Evolutionary conservation across 2,329 filamentous ascomycete genomes (phyloP), one percentile per base, ranked within the genome.

Genomic region (Neofusicoccum sp.): DNA sequence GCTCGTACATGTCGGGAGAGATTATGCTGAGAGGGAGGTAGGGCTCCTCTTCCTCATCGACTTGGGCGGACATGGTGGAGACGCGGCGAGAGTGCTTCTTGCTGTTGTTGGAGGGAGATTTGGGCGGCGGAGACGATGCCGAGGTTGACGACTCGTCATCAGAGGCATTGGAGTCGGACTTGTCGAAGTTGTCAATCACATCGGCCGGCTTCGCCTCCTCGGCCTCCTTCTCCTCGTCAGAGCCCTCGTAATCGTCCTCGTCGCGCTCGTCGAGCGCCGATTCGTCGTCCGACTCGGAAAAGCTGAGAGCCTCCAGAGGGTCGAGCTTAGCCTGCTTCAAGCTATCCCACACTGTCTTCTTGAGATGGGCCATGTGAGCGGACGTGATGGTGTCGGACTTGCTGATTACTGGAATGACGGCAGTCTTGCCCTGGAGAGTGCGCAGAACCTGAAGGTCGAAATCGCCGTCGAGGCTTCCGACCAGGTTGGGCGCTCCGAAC

Each of bases 341-440:
- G 67, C 89, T 93, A 58, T 91, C 86, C 86, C 90, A 96, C 34
- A 99, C 93, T 11, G 89, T 88, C 76, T 89, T 91, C 81, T 97
- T 97, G 66, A 99, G 84, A 68, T 91, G 88, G 47, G 85, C 82
- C 95, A 98, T 98, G 76, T 99, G 95, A 58, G 90, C 89, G 0
- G 89, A 88, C n/a, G 95, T 98, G 68, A 98, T 89, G 12, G 93
- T 97, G 73, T 99, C 95, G 40, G 95, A 93, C 78, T 99, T 99
- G 72, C 92, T 90, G 70, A 99, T 93, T 62, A 99, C 88, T 0
- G 95, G 95, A 48, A 99, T 91, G 62, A 98, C 91, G 0, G 91
- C 96, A 0, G 95, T 98, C 81, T 96, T 97, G 68, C 90, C 89
- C 73, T 96, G 88, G 30, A 99, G 84, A 14, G 89, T 89, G 49